These are phyloP conservation scores for Lactuca saligna DNA, from an alignment of 129 eudicot species.

Conservation along the genomic window DNA sequence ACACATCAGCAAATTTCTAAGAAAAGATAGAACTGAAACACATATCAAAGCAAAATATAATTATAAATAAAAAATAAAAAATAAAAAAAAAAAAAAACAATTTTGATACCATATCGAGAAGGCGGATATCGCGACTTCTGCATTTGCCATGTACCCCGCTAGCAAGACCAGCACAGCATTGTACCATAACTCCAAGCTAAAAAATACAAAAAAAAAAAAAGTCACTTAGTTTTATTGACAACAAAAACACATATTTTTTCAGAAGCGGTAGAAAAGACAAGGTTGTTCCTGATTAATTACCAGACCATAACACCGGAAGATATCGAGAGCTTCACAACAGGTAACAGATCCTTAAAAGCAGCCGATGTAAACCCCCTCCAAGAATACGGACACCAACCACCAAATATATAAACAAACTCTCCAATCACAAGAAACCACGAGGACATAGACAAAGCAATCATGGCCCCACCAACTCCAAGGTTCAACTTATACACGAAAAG, in stretches of 20 bases:
- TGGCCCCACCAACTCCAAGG: conserved; percentile 58
- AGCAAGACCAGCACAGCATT: conserved; percentile 60
- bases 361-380: conserved; percentile 68
- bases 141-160: conserved; percentile 75
- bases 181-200: conserved; percentile 85
- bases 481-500: conserved; percentile 38
- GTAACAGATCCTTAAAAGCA: conserved; percentile 64
- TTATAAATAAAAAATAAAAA: too few relatives aligned
- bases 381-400: conserved; percentile 75
- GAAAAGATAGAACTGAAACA: neutral
- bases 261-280: neutral
- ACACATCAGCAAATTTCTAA: neutral
- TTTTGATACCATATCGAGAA: conserved; percentile 71
- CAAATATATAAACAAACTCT: conserved; percentile 58
- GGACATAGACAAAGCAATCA: conserved; percentile 52
- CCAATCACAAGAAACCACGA: conserved; percentile 66
- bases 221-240: neutral
- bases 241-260: neutral
- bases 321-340: conserved; percentile 71
- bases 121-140: conserved; percentile 78
- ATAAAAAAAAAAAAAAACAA: neutral
- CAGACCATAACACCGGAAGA: conserved; percentile 92
- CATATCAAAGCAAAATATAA: neutral
- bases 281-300: conserved; percentile 36
- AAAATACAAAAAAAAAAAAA: neutral